Evolutionary conservation across 1,284 basidiomycete species (phyloP), one percentile per base, ranked within the genome.

Genomic region (Mycosarcoma mackinlayi): DNA sequence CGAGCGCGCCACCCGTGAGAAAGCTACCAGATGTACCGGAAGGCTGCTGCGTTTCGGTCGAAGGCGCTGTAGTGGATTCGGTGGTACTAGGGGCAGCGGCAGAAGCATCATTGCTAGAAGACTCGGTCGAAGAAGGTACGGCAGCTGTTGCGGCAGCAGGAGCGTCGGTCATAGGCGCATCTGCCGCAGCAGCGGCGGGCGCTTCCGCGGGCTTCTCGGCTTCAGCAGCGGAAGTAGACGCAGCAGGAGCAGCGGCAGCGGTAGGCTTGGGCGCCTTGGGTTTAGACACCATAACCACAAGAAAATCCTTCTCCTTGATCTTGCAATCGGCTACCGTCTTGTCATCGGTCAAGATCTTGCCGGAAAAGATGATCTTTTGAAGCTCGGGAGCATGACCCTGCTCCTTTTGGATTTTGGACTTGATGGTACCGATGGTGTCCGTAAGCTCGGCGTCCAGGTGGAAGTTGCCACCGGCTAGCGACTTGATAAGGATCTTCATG

Each of bases 221-320:
- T 21, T 39, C 67, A 6, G 59, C 10, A n/a, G 31, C 23, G 7
- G 53, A 34, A 7, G 34, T 35, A 3, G 62, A 25, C 9, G 69
- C 47, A 25, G 71, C 39, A 21, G 65, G 18, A 27, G 66, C 40
- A 16, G 79, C 58, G 28, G 83, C 65, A 16, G 83, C 55, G 13
- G 70, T 55, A 41, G 71, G 62, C 55, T 76, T 76, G 13, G 74
- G 56, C 18, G 65, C 64, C 52, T 79, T 79, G 6, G 77, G 77
- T 57, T 78, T 98, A 53, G 93, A 89, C 41, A 98, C 92, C 95
- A 98, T 98, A 44, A 98, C 88, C 18, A 99, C 96, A 61, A 98
- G 86, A 86, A 99, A 99, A 52, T 97, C 95, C 86, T 97, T 98
- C 85, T 98, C 95, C 85, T 97, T 95, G 86, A 98, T 92, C 63